Conservation (phyloP, 2,329 filamentous ascomycete species). For the Apiospora saccharicola region DNA sequence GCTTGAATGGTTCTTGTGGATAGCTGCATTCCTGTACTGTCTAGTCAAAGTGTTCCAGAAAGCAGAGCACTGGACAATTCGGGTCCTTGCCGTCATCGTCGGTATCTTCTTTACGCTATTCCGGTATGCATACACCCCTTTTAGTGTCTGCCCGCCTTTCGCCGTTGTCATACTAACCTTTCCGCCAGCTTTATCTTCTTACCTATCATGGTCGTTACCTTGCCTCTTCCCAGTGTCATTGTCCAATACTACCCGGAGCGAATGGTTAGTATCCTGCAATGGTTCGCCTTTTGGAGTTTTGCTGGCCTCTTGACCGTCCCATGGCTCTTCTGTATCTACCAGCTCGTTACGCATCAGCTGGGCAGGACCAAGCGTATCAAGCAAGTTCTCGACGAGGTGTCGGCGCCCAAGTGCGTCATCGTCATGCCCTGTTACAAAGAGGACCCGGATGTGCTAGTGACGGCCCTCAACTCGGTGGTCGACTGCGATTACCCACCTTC, state of each 20-base stretch:
- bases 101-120: conserved; percentile 76
- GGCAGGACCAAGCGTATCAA: conserved; percentile 85
- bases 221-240: conserved; percentile 79
- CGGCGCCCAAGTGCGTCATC: conserved; percentile 91
- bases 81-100: conserved; percentile 78
- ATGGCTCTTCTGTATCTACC: conserved; percentile 92
- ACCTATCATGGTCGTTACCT: conserved; percentile 91
- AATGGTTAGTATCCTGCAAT: conserved; percentile 80
- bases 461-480: conserved; percentile 89
- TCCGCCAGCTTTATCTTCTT: conserved; percentile 77
- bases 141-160: conserved; percentile 6
- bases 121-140: conserved; percentile 60
- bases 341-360: conserved; percentile 86
- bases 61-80: conserved; percentile 86
- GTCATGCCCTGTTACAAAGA: conserved; percentile 98
- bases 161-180: conserved; percentile 29
- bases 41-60: conserved; percentile 87
- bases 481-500: conserved; percentile 92
- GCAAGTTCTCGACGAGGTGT: conserved; percentile 81
- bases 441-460: conserved; percentile 81
- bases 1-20: conserved; percentile 94
- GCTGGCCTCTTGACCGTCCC: conserved; percentile 84
- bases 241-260: conserved; percentile 73
- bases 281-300: conserved; percentile 96
- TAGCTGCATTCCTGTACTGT: conserved; percentile 93